Base-by-base conservation (phyloP, 2,329 filamentous ascomycete species). In the Graphilbum fragrans region DNA sequence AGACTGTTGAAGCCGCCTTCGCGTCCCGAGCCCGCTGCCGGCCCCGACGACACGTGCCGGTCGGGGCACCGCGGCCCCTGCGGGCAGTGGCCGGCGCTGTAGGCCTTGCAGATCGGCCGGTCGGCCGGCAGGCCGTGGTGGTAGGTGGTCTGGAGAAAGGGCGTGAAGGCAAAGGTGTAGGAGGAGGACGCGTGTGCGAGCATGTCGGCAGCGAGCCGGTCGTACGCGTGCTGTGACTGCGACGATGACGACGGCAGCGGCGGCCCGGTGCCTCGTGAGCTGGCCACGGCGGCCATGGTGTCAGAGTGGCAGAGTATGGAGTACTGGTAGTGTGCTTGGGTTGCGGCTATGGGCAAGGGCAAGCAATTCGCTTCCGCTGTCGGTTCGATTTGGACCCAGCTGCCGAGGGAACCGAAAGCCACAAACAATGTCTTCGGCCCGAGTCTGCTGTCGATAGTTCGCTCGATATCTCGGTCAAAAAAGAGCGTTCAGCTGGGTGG, bases 21-120 rank as follows among this genome's bases (percentile, higher is more conserved):
- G 49, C 51, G 51, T 39, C 50, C 45, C 53, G 43, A 42, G 44
- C 45, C 48, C 18, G 54, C 50, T 20, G 65, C 61, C 6, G 65
- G 59, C 2, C 41, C 37, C 21, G 4, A 42, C 23, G 63, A 59
- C 45, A 68, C 62, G 66, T 96, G 90, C 39, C 86, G 83, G 61
- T 96, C 87, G 2, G 86, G 77, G 60, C 92, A 96, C 42, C 77
- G 72, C 47, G 82, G 78, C 32, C 88, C 90, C 47, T 88, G 73
- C 1, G 88, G 86, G 57, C 92, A 96, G 63, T 88, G 82, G 34
- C 86, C 87, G 47, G 86, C 75, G 42, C 34, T 45, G 65, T 86
- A 95, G 45, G 87, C 80, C 57, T 84, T 86, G 69, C 92, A 96
- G 56, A 84, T 69, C 35, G 88, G 86, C 0, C 83, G 76, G 58